Conservation (phyloP, 2,329 filamentous ascomycete species). For the Zelopaecilomyces penicillatus region DNA sequence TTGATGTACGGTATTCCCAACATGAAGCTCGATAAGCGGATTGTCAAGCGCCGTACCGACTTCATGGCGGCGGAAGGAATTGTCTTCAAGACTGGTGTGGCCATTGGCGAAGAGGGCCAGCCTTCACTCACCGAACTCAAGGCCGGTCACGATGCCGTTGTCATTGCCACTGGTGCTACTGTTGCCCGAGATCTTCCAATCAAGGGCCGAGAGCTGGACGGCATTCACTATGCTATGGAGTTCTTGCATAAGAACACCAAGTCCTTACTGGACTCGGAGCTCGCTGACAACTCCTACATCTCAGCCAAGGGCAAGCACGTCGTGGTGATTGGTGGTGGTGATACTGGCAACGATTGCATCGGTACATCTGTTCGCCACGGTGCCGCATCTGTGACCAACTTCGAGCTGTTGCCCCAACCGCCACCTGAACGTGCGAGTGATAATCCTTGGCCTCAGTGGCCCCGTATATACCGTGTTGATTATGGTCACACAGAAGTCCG, state of each 20-base stretch:
- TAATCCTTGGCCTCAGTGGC: constrained; percentile 98
- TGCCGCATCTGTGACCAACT: constrained; percentile 93
- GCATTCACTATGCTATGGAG: constrained; percentile 94
- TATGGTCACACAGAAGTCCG: constrained; percentile 95
- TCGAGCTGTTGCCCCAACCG: constrained; percentile 88
- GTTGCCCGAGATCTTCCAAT: constrained; percentile 90
- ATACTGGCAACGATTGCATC: constrained; percentile 97
- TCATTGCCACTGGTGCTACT: constrained; percentile 87
- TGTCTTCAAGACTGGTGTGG: constrained; percentile 67
- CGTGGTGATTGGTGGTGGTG: constrained; percentile 92
- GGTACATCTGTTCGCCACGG: constrained; percentile 93
- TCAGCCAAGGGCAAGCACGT: constrained; percentile 94
- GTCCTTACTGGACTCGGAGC: constrained; percentile 85
- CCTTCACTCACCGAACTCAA: constrained; percentile 62
- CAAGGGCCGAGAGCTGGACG: constrained; percentile 76
- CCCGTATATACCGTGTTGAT: constrained; percentile 95
- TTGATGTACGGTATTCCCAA: constrained; percentile 99
- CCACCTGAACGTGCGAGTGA: constrained; percentile 82
- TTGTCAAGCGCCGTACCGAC: constrained; percentile 90
- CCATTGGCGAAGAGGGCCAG: constrained; percentile 64
- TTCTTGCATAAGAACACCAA: constrained; percentile 98
- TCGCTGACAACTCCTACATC: constrained; percentile 78
- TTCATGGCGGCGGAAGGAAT: constrained; percentile 89
- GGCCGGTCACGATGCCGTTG: constrained; percentile 68
- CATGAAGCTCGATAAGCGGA: constrained; percentile 98